Evolutionary conservation across 371 early-diverging fungal genomes (phyloP), one percentile per base, ranked within the genome.

Genomic region (Rhizopus arrhizus): DNA sequence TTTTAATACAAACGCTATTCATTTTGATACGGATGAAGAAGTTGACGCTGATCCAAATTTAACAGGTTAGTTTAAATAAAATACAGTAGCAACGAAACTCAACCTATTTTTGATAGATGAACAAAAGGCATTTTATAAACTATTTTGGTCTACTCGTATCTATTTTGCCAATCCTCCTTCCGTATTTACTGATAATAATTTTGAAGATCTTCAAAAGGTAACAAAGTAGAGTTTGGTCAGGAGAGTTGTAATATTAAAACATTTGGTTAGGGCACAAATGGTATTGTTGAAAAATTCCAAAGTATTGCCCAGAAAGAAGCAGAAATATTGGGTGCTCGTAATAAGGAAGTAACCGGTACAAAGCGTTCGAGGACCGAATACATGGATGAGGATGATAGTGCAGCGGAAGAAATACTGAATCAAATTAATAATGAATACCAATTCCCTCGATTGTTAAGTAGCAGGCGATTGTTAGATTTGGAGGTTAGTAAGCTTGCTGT

Each of bases 381-480:
- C 34, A 67, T 62, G 61, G 73, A 77, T 31, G 69, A 61, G 16
- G 76, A 76, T 13, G 68, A 73, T 12, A 56, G 55, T 53, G 22
- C 56, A 22, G 69, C 75, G 1, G 74, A 76, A 63, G 29, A 64
- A 28, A 59, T 75, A 66, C 31, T 73, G 22, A 62, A 57, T 12
- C 56, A 72, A 12, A 69, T 78, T 65, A 68, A 78, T 55, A 42
- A 78, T 51, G 68, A 83, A n/a, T 74, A 74, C 47, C 86, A 85
- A 56, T 90, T 89, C 61, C 91, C 93, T 8, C 86, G 89, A 65
- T 84, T 88, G 65, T 63, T 93, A 52, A 91, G 93, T 5, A 85
- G 85, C 57, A 75, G 82, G 52, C 81, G 85, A 46, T 68, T 95
- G 15, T 73, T 93, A 47, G 84, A 85, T 16, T 73, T 92, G 29